phyloP scores from a whole-genome alignment of 805 yeast species.

The Candida vaughaniae region DNA sequence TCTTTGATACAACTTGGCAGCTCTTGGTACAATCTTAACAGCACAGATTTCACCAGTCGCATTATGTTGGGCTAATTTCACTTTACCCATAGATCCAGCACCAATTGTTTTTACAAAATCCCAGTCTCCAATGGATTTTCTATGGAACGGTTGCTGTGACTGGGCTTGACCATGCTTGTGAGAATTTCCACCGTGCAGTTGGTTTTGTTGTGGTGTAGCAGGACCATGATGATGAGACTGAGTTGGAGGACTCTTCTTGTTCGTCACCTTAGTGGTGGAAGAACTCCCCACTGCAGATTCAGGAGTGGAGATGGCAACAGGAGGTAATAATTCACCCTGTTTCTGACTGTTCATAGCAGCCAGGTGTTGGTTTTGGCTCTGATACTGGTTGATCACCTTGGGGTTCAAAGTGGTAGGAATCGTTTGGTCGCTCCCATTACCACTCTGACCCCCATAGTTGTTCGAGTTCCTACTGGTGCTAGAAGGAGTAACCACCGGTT shows the following conservation, averaged over 20 bases:
- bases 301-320: conserved; percentile 23
- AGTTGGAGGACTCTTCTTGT: conserved; percentile 3
- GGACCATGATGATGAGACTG: neutral
- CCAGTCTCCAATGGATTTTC: conserved; percentile 95
- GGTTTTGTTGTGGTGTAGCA: conserved; percentile 1
- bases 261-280: conserved; percentile 7
- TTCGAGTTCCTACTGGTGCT: neutral
- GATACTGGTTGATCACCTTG: conserved; percentile 10
- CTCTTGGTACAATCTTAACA: conserved; percentile 89
- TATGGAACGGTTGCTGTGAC: conserved; percentile 56
- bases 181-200: conserved; percentile 2
- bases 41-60: conserved; percentile 83
- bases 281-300: conserved; percentile 9
- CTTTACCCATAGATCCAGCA: conserved; percentile 99
- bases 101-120: conserved; percentile 93
- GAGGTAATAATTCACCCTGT: conserved; percentile 28
- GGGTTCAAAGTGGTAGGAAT: conserved; percentile 11
- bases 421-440: neutral
- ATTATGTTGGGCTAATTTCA: conserved; percentile 86
- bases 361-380: neutral
- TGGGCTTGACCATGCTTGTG: conserved; percentile 4
- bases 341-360: conserved; percentile 2
- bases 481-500: conserved; percentile 7
- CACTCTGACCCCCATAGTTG: conserved; percentile 8
- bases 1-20: conserved; percentile 72